Percentiles rank a stretch among this genome's conserved stretches.
phyloP scores from a whole-genome alignment of 2,329 filamentous ascomycete genomes.

The Talaromyces verruculosus region DNA sequence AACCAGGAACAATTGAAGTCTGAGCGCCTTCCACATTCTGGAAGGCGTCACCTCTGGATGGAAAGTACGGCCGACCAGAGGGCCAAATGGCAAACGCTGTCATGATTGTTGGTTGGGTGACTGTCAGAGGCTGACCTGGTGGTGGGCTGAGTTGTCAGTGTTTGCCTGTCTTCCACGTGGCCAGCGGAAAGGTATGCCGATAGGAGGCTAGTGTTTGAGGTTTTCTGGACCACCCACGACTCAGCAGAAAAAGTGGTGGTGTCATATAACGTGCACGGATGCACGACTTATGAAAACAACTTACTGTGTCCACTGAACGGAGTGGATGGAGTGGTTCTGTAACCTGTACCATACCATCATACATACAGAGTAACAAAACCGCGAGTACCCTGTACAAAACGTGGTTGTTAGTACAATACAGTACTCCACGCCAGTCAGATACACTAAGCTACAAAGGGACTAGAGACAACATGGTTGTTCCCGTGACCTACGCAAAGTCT shows the following conservation, averaged over 20 bases:
- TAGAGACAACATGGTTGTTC: background rate
- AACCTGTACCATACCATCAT: background rate
- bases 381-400: background rate
- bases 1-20: background rate
- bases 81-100: background rate
- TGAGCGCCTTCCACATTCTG: conserved; percentile 6
- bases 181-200: background rate
- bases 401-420: background rate
- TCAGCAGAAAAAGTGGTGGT: background rate
- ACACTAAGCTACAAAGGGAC: background rate
- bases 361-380: background rate
- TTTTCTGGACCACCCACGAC: background rate
- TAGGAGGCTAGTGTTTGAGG: conserved; percentile 7
- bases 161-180: conserved; percentile 8
- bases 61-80: background rate
- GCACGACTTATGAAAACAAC: background rate
- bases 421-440: background rate
- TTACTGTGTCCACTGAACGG: background rate
- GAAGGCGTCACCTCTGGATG: background rate
- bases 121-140: background rate
- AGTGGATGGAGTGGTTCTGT: background rate
- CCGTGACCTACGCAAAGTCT: conserved; percentile 2
- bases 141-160: background rate
- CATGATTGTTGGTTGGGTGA: background rate
- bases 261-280: background rate